Base-by-base conservation (phyloP, 495 filamentous ascomycete genomes). In the Hyaloscypha finlandica region DNA sequence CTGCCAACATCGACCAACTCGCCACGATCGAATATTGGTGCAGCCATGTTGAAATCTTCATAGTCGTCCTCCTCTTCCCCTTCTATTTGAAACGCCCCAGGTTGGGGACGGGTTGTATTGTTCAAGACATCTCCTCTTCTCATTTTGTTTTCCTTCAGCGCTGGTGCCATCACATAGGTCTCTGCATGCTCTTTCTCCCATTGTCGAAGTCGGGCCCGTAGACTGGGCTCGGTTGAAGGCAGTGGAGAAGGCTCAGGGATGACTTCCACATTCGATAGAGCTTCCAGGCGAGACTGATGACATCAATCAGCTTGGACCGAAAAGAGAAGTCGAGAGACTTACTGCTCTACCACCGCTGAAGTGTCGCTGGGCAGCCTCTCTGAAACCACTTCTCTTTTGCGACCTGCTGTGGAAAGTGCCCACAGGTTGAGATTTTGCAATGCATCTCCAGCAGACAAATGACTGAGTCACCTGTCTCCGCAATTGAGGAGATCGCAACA, bases 151-250 rank as follows among this genome's bases (percentile, higher is more conserved):
- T 48, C 42, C 16, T 48, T 48, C 42, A 6, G 42, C 16, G 3
- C 1, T 19, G 42, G 11, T 48, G 42, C 16, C 42, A 48, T 48
- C 16, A 48, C 42, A 48, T 48, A 48, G 4, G 9, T 19, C 16
- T 6, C 42, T 19, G 42, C 51, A 65, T 80, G 76, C 8, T 66
- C 57, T 8, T 65, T 51, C 57, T 81, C 78, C 88, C 88, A 90
- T 78, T 77, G 74, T 39, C 77, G 76, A 22, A 90, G 75, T 54
- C 81, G 81, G 39, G 82, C 69, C 64, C 86, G 80, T 59, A 88
- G 84, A 57, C 59, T 51, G 5, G 61, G 53, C 20, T 62, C 31
- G 42, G 51, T 48, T 48, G 42, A 19, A 4, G 42, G 35, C 29
- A 33, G 30, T 8, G 53, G n/a, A 54, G 14, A 37, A 30, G n/a